phyloP scores from a whole-genome alignment of 2,329 filamentous ascomycete genomes.

The Penicillium decumbens region DNA sequence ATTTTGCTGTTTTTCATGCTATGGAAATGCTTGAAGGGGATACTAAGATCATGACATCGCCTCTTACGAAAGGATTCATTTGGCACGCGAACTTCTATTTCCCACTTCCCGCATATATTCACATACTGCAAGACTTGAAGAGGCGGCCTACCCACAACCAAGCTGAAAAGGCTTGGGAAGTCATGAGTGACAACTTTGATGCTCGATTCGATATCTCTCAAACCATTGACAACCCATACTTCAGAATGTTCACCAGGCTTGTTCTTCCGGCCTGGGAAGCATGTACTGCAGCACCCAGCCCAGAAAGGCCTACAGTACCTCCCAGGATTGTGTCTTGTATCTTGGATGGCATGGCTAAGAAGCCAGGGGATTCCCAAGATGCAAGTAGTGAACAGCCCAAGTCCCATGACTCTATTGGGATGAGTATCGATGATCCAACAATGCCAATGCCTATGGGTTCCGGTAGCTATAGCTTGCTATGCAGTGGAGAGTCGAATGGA shows the following conservation, averaged over 20 bases:
- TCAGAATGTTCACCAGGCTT: slow-evolving; percentile 33
- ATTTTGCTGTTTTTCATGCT: slow-evolving; percentile 30
- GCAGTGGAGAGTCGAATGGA: neutral
- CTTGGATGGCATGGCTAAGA: neutral
- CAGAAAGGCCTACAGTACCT: slow-evolving; percentile 10
- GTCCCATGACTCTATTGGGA: neutral
- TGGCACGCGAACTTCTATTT: slow-evolving; percentile 47
- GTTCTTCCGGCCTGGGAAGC: slow-evolving; percentile 44
- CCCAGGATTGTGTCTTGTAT: slow-evolving; percentile 30
- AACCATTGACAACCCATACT: slow-evolving; percentile 18
- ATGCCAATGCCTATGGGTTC: neutral
- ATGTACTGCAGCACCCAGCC: slow-evolving; percentile 17
- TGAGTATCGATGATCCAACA: neutral
- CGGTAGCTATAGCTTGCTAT: neutral
- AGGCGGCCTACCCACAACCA: slow-evolving; percentile 33
- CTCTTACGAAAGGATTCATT: slow-evolving; percentile 38
- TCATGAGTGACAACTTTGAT: slow-evolving; percentile 46
- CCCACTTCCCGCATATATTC: slow-evolving; percentile 48
- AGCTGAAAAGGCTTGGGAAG: slow-evolving; percentile 41
- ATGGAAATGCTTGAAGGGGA: slow-evolving; percentile 45
- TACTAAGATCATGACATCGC: slow-evolving; percentile 43
- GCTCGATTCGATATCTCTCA: slow-evolving; percentile 25
- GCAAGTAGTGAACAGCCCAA: neutral
- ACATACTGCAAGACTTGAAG: slow-evolving; percentile 43
- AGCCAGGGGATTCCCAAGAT: neutral